A percentile compares a stretch with the other conserved stretches of the same genome.
phyloP scores from a whole-genome alignment of 1,284 basidiomycete species.

The Ceratobasidium sp. region DNA sequence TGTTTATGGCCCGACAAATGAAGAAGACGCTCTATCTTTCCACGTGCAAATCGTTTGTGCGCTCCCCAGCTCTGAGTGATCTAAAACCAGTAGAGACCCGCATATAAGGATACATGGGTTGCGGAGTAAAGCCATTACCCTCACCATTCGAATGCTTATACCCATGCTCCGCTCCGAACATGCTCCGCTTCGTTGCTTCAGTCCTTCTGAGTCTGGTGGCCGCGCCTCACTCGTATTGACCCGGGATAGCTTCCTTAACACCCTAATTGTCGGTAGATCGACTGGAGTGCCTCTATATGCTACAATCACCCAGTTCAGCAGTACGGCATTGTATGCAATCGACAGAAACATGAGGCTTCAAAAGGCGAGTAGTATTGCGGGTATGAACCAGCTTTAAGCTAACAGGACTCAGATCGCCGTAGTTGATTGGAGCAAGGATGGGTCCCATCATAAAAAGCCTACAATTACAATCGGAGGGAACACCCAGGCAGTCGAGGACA shows the following conservation, averaged over 20 bases:
- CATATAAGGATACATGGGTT: conserved; percentile 6
- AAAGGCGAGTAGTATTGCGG: neutral
- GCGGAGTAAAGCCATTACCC: too few species aligned
- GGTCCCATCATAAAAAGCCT: neutral
- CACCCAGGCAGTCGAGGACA: neutral
- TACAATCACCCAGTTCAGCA: conserved; percentile 11
- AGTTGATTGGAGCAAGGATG: conserved; percentile 7
- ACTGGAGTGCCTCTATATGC: conserved; percentile 25
- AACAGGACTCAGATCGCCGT: conserved; percentile 6
- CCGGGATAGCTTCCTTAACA: conserved; percentile 8
- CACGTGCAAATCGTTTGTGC: conserved; percentile 16
- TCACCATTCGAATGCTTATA: neutral
- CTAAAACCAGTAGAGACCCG: neutral
- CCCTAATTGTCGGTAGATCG: conserved; percentile 10
- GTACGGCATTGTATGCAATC: conserved; percentile 22
- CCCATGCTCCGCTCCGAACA: conserved; percentile 14
- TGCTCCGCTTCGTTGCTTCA: neutral
- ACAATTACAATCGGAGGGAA: neutral
- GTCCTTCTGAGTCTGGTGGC: neutral
- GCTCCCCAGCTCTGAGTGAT: neutral
- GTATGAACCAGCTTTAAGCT: neutral
- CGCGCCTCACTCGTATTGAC: conserved; percentile 8
- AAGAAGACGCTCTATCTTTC: conserved; percentile 4
- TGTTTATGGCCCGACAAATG: neutral
- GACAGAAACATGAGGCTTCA: conserved; percentile 22